These are phyloP conservation scores for Ogataea parapolymorpha DNA, from an alignment of 805 yeast genomes.

Conservation along the genomic window DNA sequence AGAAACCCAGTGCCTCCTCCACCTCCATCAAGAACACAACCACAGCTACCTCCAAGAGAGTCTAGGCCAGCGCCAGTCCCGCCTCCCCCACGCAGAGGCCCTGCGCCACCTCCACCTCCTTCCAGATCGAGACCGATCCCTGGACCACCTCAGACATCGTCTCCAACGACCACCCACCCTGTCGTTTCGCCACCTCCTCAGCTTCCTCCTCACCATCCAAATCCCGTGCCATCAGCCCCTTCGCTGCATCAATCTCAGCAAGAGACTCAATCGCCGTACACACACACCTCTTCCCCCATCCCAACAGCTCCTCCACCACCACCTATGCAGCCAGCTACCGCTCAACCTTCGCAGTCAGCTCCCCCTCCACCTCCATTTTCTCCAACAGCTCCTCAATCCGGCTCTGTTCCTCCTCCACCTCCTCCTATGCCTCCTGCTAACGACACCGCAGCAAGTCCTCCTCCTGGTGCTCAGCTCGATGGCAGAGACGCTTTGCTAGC, in stretches of 20 bases:
- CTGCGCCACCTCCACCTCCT: conserved; percentile 47
- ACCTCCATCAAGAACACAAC: conserved; percentile 25
- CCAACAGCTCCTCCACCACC: conserved; percentile 11
- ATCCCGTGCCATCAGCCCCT: conserved; percentile 26
- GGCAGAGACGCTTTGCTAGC: conserved; percentile 81
- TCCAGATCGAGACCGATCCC: conserved; percentile 28
- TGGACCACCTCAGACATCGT: conserved; percentile 9
- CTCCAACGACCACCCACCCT: too few relatives aligned
- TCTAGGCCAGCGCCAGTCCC: conserved; percentile 33
- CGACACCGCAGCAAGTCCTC: conserved; percentile 18
- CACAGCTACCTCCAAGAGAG: conserved; percentile 25
- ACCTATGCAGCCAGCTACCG: conserved; percentile 4
- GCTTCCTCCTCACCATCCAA: conserved; percentile 15
- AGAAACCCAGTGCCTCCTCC: conserved; percentile 36
- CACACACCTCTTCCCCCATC: conserved; percentile 16
- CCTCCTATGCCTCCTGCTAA: conserved; percentile 25
- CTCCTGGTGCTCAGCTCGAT: conserved; percentile 38
- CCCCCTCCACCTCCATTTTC: conserved; percentile 23
- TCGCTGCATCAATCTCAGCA: conserved; percentile 40
- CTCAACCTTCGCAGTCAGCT: not conserved
- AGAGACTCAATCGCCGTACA: not conserved
- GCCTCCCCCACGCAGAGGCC: conserved; percentile 32
- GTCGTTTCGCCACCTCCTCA: conserved; percentile 23
- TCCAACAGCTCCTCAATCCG: conserved; percentile 25
- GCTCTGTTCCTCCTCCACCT: conserved; percentile 4